A percentile compares a stretch with the other conserved stretches of the same genome.
These are phyloP conservation scores for Neoarthrinium moseri DNA, from an alignment of 2,329 filamentous ascomycete genomes.

Conservation along the genomic window DNA sequence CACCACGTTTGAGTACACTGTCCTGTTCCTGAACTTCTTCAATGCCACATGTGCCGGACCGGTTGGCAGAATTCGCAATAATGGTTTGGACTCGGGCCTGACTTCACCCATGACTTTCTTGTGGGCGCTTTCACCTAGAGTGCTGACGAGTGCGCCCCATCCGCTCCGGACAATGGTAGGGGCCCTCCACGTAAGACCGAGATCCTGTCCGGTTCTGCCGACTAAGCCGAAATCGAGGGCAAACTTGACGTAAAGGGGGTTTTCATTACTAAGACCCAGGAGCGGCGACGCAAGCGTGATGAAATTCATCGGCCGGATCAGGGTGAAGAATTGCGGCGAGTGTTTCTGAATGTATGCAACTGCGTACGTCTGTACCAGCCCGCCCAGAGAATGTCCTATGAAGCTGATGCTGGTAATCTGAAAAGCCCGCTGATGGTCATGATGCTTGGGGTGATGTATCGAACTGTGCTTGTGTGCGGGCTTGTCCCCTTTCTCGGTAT, in stretches of 20 bases:
- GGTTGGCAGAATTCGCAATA: conserved; percentile 84
- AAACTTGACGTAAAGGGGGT: conserved; percentile 95
- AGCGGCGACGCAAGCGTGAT: conserved; percentile 85
- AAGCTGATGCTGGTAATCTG: conserved; percentile 94
- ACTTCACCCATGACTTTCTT: conserved; percentile 56
- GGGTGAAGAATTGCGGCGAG: conserved; percentile 84
- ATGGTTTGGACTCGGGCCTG: conserved; percentile 81
- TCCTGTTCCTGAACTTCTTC: conserved; percentile 85
- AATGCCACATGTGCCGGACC: conserved; percentile 87
- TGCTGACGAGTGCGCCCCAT: conserved; percentile 84
- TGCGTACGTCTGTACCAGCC: conserved; percentile 88
- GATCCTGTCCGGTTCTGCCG: conserved; percentile 91
- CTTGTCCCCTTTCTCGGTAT: conserved; percentile 42
- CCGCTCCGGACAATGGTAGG: conserved; percentile 82
- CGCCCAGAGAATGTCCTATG: conserved; percentile 86
- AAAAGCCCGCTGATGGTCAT: conserved; percentile 57
- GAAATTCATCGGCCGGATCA: conserved; percentile 87
- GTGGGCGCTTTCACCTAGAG: conserved; percentile 68
- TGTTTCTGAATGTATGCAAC: conserved; percentile 97
- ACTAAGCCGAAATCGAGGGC: conserved; percentile 94
- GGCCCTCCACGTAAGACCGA: conserved; percentile 91
- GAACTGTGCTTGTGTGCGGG: conserved; percentile 62
- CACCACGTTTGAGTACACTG: conserved; percentile 94
- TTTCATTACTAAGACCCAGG: conserved; percentile 92
- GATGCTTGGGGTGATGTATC: conserved; percentile 42